Evolutionary conservation across 495 filamentous ascomycete genomes (phyloP), one percentile per base, ranked within the genome.

Genomic region (Articulospora tetracladia): DNA sequence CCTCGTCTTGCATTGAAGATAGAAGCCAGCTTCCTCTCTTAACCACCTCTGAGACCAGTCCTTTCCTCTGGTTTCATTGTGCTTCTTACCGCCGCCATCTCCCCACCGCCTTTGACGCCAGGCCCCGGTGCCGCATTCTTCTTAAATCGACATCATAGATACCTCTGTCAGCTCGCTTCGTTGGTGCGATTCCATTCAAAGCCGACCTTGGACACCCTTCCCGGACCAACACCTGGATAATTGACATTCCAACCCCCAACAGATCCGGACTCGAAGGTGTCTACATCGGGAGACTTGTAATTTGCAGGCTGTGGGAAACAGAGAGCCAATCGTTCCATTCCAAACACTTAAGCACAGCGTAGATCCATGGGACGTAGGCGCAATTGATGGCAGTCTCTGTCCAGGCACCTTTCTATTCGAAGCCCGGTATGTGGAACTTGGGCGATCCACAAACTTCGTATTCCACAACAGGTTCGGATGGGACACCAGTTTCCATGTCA

Each of bases 401-500:
- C 44, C 66, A 66, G 57, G 41, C 63, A 63, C 63, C 63, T 58
- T 52, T 64, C 27, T 62, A 57, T 51, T 66, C 63, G 60, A 68
- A 68, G 63, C 54, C 55, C 54, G 60, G 63, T 48, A 64, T 68
- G 59, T 63, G 66, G 60, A 57, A 57, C 56, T 34, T 64, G 58
- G 63, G 66, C 30, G 60, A 66, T 53, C 53, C 60, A 55, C 54
- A 49, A 17, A 62, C 30, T 22, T 36, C 58, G 46, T 65, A 58
- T 44, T 54, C 60, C 23, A 59, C 67, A n/a, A 60, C 61, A 26
- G 62, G 67, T 57, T 59, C 72, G 65, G 73, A 68, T 62, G 69
- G 70, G 66, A 73, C 74, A 69, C 73, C 78, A 70, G 66, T 69
- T 64, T 74, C 75, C 65, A 82, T 80, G 80, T 71, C 78, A 61